Base-by-base conservation (phyloP, 176 grass and related monocot species). In the Ampelocalamus luodianensis region DNA sequence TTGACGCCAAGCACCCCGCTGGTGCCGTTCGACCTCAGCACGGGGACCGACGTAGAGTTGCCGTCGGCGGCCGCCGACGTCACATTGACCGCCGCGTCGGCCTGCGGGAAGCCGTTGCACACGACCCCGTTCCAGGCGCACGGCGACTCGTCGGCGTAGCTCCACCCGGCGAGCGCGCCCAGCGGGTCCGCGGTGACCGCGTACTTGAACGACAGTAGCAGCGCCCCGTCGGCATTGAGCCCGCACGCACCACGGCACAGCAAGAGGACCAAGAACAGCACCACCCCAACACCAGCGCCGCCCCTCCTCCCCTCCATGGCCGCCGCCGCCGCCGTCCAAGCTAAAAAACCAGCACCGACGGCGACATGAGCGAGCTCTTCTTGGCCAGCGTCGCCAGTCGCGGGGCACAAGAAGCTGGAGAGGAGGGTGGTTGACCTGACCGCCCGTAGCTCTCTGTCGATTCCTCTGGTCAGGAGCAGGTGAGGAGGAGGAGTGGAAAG, bases 121-220 rank as follows among this genome's bases (percentile, higher is more conserved):
- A 96, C 66, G 86, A 99, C 90, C 20, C 97, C 97, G 76, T 92
- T 99, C 93, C 93, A 99, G 8, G 14, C 77, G 80, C 97, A 99
- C 8, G 91, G 81, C 2, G 87, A 80, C 27, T 64, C 55, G 81
- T 91, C 82, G 82, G 72, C 45, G 88, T 88, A 92, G 75, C 73
- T 77, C 97, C 97, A 99, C 18, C 90, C 76, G 24, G 74, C 50
- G 18, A 99, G 93, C 78, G 82, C 90, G 9, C 80, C 85, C 16
- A 80, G 82, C 46, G 97, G 97, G 81, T 99, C 97, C 3, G 88
- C 80, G 34, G 89, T 81, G 37, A 96, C 48, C 2, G 93, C 85
- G 86, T 88, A 88, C 81, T 90, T 96, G 88, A 99, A 96, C 23
- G 87, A 70, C 78, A 99, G 85, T 45, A 99, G 93, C n/a, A 91